Conservation (phyloP, 352 stramenopile genomes). For the Pythium aphanidermatum region DNA sequence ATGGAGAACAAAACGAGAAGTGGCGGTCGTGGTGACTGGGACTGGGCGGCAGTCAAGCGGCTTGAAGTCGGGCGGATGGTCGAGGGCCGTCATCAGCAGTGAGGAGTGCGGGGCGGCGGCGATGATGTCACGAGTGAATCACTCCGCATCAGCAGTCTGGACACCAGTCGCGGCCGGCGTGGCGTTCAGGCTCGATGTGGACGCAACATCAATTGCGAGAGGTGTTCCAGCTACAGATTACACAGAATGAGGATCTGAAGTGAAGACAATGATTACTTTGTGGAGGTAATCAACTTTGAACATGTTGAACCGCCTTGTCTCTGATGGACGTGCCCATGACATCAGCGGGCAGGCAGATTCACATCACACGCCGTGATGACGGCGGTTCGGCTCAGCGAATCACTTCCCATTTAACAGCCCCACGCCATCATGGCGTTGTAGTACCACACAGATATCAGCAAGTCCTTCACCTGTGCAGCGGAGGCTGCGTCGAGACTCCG, state of each 20-base stretch:
- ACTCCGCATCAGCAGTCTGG: neutral
- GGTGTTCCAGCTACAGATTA: neutral
- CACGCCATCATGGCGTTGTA: too few relatives aligned
- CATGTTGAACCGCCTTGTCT: constrained; percentile 3
- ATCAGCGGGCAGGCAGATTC: neutral
- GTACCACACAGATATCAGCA: too few relatives aligned
- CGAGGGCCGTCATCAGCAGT: too few relatives aligned
- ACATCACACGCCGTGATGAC: constrained; percentile 2
- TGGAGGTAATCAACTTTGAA: neutral
- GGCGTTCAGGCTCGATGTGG: neutral
- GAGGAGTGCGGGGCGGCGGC: neutral
- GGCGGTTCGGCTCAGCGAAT: too few relatives aligned
- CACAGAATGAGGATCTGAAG: neutral
- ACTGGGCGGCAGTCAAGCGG: too few relatives aligned
- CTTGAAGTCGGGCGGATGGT: too few relatives aligned
- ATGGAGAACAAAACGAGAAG: constrained; percentile 5
- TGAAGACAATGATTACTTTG: neutral
- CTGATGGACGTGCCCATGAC: neutral
- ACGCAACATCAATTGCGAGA: neutral
- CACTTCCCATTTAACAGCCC: too few relatives aligned
- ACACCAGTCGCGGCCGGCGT: neutral
- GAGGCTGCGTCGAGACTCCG: neutral
- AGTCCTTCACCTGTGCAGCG: too few relatives aligned
- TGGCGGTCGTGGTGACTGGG: neutral
- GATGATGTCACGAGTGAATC: constrained; percentile 10